Percentiles rank a stretch among this genome's conserved stretches.
Evolutionary conservation across 257 asterid genomes (phyloP).

Genomic region (Forsythia suspensa): DNA sequence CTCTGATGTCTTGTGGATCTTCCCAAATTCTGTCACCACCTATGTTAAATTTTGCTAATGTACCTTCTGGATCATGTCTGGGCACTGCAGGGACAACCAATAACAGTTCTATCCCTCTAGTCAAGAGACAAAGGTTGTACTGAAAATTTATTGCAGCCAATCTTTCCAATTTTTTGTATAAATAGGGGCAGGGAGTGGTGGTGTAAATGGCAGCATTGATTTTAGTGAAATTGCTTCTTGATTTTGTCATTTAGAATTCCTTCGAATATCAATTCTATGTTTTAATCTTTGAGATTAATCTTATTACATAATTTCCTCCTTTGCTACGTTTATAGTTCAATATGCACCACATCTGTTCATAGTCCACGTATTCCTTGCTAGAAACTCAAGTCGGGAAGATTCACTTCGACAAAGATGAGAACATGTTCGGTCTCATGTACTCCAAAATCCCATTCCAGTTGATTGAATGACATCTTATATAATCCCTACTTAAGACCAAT

Average conservation of each 20-base stretch:
- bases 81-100: neutral
- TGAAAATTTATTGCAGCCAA: conserved; percentile 14
- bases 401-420: conserved; percentile 31
- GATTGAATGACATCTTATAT: neutral
- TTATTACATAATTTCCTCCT: neutral
- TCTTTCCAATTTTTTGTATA: neutral
- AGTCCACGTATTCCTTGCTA: conserved; percentile 23
- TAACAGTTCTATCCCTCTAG: conserved; percentile 21
- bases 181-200: neutral
- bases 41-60: neutral
- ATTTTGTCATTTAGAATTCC: neutral
- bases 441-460: conserved; percentile 12
- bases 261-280: neutral
- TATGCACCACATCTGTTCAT: conserved; percentile 19
- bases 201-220: neutral
- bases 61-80: neutral
- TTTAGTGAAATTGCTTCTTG: neutral
- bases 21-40: conserved; percentile 15
- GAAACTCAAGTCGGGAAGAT: conserved; percentile 48
- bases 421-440: neutral
- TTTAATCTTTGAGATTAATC: neutral
- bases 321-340: neutral
- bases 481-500: neutral
- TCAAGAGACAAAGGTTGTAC: conserved; percentile 39
- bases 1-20: conserved; percentile 21